Conservation (phyloP, 2,329 filamentous ascomycete species). For the Fusarium poae region DNA sequence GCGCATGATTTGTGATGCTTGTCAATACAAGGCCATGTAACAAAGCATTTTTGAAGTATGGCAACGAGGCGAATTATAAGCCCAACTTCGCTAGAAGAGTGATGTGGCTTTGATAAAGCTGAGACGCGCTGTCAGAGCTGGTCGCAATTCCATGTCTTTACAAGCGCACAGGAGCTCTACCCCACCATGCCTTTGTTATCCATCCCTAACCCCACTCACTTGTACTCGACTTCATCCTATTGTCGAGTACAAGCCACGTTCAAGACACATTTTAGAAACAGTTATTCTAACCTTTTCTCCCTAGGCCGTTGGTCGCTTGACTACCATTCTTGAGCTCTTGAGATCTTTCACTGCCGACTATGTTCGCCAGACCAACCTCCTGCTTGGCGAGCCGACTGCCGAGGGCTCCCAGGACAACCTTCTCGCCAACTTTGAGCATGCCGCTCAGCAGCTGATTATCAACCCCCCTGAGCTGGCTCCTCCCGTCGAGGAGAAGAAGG, state of each 20-base stretch:
- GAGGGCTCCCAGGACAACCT: conserved; percentile 61
- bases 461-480: conserved; percentile 58
- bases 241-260: neutral
- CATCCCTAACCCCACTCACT: conserved; percentile 31
- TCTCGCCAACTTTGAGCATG: conserved; percentile 67
- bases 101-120: neutral
- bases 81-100: neutral
- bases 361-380: conserved; percentile 87
- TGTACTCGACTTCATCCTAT: conserved; percentile 11
- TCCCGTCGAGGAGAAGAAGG: conserved; percentile 78
- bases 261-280: neutral
- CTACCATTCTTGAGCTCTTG: conserved; percentile 82
- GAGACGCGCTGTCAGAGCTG: conserved; percentile 33
- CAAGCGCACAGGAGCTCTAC: conserved; percentile 40
- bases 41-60: neutral
- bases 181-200: conserved; percentile 27
- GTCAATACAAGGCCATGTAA: neutral
- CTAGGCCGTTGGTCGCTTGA: conserved; percentile 70
- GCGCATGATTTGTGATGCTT: neutral
- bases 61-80: neutral
- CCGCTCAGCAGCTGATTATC: conserved; percentile 61
- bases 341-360: conserved; percentile 86
- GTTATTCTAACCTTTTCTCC: conserved; percentile 56
- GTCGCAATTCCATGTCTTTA: conserved; percentile 29
- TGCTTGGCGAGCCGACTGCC: conserved; percentile 74